Evolutionary conservation across 495 filamentous ascomycete genomes (phyloP), one percentile per base, ranked within the genome.

Genomic region (Lasiosphaeriaceae sp.): DNA sequence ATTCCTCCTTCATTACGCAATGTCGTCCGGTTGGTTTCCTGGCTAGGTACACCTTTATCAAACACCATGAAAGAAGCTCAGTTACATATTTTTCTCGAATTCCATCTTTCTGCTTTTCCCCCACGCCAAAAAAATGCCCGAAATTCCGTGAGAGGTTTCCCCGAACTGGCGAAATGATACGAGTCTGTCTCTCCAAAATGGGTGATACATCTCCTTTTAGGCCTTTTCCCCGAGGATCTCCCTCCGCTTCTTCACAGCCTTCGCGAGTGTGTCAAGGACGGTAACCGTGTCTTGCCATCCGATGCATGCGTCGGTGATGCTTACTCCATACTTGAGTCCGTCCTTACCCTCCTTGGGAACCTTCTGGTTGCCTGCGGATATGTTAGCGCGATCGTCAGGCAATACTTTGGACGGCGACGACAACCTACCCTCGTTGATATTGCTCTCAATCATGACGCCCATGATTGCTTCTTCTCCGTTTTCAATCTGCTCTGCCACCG

Each of bases 381-480:
- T 17, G 60, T 70, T 63, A 54, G 29, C 49, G 29, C 54, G 21
- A 57, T 41, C 45, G 37, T 49, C 26, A 41, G 26, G 8, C 11
- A n/a, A 52, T 29, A 8, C 46, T 26, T 5, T 16, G 26, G 14
- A 19, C 12, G n/a, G 9, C 4, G 26, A 4, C 26, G 8, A 26
- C 7, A 21, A 61, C 57, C 54, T 71, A 87, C 91, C 94, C 74
- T 96, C 94, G 68, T 92, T 85, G 72, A 99, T 95, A 69, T 97
- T 86, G 66, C 89, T 95, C 77, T 99, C 95, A 65, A 99, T 96
- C 94, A 98, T 98, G 34, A 97, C 91, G 64, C 94, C 94, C 85
- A 97, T 93, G 65, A 98, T 96, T 22, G 77, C 87, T 0, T 81
- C 80, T 75, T 98, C 95, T 35, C 94, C 94, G 41, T 80, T 77